Percentiles rank a stretch among this genome's conserved stretches.
Evolutionary conservation across 176 grass and related monocot genomes (phyloP).

Genomic region (Pharus latifolius): DNA sequence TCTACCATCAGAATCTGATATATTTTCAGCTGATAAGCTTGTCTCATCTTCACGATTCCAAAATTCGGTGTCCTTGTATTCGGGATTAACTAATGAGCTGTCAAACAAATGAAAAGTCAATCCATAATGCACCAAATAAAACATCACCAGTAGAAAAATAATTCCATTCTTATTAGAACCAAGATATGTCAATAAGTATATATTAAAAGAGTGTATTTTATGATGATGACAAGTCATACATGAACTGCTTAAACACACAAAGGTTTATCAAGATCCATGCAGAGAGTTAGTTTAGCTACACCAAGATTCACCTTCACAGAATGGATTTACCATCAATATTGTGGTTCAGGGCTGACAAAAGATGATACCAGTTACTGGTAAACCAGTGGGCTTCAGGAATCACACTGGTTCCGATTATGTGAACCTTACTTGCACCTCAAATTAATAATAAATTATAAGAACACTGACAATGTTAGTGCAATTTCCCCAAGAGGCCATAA

Average conservation of each 20-base stretch:
- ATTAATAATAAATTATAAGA: no score
- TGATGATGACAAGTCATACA: neutral
- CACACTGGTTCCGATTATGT: neutral
- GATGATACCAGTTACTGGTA: no score
- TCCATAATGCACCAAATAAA: neutral
- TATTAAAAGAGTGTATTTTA: neutral
- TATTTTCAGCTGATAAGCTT: slow-evolving; percentile 61
- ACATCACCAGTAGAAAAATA: neutral
- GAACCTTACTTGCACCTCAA: neutral
- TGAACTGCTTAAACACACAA: neutral
- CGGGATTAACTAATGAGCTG: slow-evolving; percentile 47
- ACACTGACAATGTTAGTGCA: neutral
- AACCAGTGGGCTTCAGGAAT: no score
- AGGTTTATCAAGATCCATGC: neutral
- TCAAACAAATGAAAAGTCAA: slow-evolving; percentile 12
- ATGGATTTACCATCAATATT: neutral
- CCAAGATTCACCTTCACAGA: neutral
- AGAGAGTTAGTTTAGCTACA: neutral
- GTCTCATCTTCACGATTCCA: slow-evolving; percentile 78
- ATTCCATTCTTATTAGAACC: neutral
- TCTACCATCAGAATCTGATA: slow-evolving; percentile 87
- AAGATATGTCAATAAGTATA: neutral
- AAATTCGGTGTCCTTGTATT: slow-evolving; percentile 56
- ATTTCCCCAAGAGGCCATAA: neutral
- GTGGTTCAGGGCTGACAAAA: neutral